phyloP scores from a whole-genome alignment of 495 filamentous ascomycete species.

The Penicillium paradoxum region DNA sequence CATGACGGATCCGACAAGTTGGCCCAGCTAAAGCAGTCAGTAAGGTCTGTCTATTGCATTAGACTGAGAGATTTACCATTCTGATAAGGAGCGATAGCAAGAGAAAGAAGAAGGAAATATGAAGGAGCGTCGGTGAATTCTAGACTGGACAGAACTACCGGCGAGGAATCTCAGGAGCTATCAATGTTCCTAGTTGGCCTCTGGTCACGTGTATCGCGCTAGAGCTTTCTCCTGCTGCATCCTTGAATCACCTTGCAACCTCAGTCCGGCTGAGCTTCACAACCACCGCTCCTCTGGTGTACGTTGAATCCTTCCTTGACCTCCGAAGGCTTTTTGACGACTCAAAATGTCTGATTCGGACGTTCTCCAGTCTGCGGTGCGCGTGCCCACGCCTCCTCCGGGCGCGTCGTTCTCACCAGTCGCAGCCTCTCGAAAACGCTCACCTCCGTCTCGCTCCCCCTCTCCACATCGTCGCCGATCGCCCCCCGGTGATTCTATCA shows the following conservation, averaged over 20 bases:
- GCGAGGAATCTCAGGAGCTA: conserved; percentile 7
- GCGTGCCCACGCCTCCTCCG: conserved; percentile 62
- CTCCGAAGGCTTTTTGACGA: conserved; percentile 8
- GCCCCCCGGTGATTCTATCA: conserved; percentile 42
- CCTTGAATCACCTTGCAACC: conserved; percentile 6
- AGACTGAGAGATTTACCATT: conserved; percentile 19
- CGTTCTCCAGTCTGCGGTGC: conserved; percentile 61
- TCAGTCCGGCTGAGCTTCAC: conserved; percentile 6
- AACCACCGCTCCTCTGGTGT: conserved; percentile 14
- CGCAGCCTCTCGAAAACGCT: conserved; percentile 55
- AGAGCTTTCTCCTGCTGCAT: conserved; percentile 28
- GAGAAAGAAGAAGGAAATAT: conserved; percentile 1
- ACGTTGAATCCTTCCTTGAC: not conserved
- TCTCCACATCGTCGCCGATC: conserved; percentile 58
- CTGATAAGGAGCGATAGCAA: conserved; percentile 15
- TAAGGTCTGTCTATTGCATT: not conserved
- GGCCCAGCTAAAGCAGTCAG: conserved; percentile 67
- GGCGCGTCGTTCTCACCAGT: conserved; percentile 43
- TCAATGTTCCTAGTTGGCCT: conserved; percentile 1
- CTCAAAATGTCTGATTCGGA: conserved; percentile 42
- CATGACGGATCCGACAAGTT: conserved; percentile 94
- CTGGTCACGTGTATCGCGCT: conserved; percentile 13
- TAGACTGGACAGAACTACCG: conserved; percentile 1
- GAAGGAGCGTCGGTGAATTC: conserved; percentile 7
- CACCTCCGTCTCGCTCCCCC: conserved; percentile 59